Evolutionary conservation across 2,329 filamentous ascomycete genomes (phyloP).

Genomic region (Rhytidhysteron rufulum): DNA sequence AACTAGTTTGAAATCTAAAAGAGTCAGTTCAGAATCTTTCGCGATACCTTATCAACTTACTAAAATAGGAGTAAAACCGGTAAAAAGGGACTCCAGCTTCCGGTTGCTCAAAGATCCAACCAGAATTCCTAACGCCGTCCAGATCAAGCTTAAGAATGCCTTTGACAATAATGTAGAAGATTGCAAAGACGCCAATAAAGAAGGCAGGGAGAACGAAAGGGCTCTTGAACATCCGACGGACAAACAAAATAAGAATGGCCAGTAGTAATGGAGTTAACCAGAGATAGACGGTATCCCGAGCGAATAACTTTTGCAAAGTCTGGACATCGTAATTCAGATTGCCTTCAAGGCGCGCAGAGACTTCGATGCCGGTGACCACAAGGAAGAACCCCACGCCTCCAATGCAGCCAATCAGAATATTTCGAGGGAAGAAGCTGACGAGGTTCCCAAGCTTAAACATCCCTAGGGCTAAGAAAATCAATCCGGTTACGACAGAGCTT

Average conservation of each 20-base stretch:
- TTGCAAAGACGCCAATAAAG: conserved; percentile 71
- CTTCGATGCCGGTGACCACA: conserved; percentile 85
- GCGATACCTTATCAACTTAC: too few relatives aligned
- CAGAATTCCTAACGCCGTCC: conserved; percentile 62
- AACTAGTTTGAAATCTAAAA: conserved; percentile 70
- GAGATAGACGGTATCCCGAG: conserved; percentile 69
- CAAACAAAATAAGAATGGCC: conserved; percentile 69
- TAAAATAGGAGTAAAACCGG: conserved; percentile 94
- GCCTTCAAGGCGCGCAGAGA: conserved; percentile 83
- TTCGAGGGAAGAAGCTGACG: conserved; percentile 93
- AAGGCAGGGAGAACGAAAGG: conserved; percentile 84
- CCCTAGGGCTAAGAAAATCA: conserved; percentile 90
- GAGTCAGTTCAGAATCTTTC: conserved; percentile 7
- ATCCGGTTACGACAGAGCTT: conserved; percentile 84
- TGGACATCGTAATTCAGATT: conserved; percentile 76
- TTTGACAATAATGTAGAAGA: conserved; percentile 76
- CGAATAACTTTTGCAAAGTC: conserved; percentile 71
- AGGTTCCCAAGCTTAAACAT: conserved; percentile 83
- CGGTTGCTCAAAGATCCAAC: conserved; percentile 91
- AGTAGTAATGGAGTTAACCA: conserved; percentile 79
- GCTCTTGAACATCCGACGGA: conserved; percentile 72
- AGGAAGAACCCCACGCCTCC: conserved; percentile 96
- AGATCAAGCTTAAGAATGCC: conserved; percentile 66
- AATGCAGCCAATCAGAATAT: conserved; percentile 95
- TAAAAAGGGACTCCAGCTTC: conserved; percentile 88